A percentile compares a stretch with the other conserved stretches of the same genome.
phyloP scores from a whole-genome alignment of 1,139 yeast genomes.

The Scheffersomyces cryptocercus region DNA sequence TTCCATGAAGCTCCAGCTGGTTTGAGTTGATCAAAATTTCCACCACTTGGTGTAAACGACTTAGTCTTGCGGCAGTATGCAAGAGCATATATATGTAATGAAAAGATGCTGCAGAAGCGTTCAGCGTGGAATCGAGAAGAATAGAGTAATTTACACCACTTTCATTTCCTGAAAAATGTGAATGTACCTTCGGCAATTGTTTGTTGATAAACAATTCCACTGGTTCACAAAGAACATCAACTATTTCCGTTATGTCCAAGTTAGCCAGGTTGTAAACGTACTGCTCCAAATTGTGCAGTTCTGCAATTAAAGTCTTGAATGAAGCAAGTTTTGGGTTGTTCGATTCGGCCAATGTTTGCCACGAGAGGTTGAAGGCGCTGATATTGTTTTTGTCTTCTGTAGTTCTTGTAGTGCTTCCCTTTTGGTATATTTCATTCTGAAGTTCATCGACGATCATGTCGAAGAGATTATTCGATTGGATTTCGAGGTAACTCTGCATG shows the following conservation, averaged over 20 bases:
- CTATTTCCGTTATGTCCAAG: conserved; percentile 55
- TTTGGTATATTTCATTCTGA: conserved; percentile 70
- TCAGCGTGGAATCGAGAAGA: conserved; percentile 30
- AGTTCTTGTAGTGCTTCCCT: conserved; percentile 19
- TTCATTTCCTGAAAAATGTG: conserved; percentile 20
- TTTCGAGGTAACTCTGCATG: conserved; percentile 56
- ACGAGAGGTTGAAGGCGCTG: conserved; percentile 12
- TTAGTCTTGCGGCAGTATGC: conserved; percentile 60
- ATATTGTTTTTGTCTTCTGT: conserved; percentile 4
- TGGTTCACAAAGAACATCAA: conserved; percentile 48
- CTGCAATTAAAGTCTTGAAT: conserved; percentile 34
- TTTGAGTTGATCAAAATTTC: conserved; percentile 50
- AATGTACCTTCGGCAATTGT: conserved; percentile 37
- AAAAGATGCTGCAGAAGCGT: conserved; percentile 47
- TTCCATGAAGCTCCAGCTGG: conserved; percentile 45
- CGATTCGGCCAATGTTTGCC: conserved; percentile 32
- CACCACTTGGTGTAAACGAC: conserved; percentile 62
- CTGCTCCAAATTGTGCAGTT: conserved; percentile 54
- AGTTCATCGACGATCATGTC: conserved; percentile 78
- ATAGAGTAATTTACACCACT: conserved; percentile 30
- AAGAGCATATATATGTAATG: conserved; percentile 57
- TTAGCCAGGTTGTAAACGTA: conserved; percentile 58
- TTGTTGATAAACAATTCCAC: conserved; percentile 32
- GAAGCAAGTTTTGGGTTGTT: conserved; percentile 34
- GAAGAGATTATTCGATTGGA: conserved; percentile 66